These are phyloP conservation scores for Cryphonectria nitschkei DNA, from an alignment of 2,329 filamentous ascomycete genomes.

Conservation along the genomic window DNA sequence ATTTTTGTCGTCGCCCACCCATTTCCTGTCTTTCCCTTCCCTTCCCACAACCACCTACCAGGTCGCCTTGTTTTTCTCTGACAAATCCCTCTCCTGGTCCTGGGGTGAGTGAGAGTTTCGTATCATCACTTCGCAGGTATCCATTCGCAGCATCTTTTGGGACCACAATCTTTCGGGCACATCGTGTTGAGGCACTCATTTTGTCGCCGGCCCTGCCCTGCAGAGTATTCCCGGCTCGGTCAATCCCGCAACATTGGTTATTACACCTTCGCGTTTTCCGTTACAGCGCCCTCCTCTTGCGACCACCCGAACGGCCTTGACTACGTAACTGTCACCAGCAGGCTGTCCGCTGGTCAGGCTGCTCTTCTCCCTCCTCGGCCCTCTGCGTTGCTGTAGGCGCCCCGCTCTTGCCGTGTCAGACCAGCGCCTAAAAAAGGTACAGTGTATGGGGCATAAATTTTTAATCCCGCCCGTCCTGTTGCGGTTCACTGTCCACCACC, in stretches of 20 bases:
- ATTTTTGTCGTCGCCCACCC: conserved; percentile 7
- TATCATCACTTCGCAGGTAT: conserved; percentile 14
- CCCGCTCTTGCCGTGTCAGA: conserved; percentile 20
- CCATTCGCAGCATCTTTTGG: conserved; percentile 19
- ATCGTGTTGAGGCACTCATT: conserved; percentile 2
- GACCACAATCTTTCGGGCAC: background rate
- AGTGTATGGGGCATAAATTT: conserved; percentile 16
- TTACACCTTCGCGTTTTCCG: background rate
- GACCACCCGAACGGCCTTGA: background rate
- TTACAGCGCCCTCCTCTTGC: background rate
- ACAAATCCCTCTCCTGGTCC: background rate
- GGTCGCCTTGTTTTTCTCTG: conserved; percentile 15
- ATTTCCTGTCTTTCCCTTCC: conserved; percentile 14
- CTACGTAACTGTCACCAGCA: background rate
- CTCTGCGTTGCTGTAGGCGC: conserved; percentile 7
- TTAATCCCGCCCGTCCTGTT: conserved; percentile 18
- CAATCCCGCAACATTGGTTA: conserved; percentile 1
- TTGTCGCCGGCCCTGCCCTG: conserved; percentile 11
- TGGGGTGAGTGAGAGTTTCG: conserved; percentile 9
- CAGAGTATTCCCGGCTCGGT: conserved; percentile 12
- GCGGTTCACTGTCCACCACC: background rate
- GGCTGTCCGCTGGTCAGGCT: background rate
- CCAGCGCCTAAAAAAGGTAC: conserved; percentile 21
- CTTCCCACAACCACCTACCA: conserved; percentile 18
- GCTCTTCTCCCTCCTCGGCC: conserved; percentile 8